A percentile compares a stretch with the other conserved stretches of the same genome.
phyloP scores from a whole-genome alignment of 345 rosid genomes.

The Citrus unshiu region DNA sequence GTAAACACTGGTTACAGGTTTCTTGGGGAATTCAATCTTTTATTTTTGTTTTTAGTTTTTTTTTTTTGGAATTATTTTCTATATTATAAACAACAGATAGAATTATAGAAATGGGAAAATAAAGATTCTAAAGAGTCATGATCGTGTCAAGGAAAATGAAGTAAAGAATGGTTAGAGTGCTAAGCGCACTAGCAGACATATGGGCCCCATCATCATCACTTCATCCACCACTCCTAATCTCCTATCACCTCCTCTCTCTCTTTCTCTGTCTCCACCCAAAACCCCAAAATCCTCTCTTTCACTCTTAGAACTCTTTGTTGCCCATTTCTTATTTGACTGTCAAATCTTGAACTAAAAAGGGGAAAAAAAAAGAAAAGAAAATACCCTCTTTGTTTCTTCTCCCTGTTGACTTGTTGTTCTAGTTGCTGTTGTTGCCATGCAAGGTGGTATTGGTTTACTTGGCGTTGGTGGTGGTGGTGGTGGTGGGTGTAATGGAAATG shows the following conservation, averaged over 20 bases:
- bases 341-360: background rate
- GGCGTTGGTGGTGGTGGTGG: constrained; percentile 12
- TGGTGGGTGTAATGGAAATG: constrained; percentile 28
- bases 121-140: constrained; percentile 42
- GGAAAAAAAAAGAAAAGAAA: background rate
- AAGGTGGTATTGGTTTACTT: constrained; percentile 35
- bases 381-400: constrained; percentile 20
- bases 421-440: constrained; percentile 20
- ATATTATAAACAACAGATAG: constrained; percentile 28
- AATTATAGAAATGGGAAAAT: constrained; percentile 17
- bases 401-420: background rate
- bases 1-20: background rate
- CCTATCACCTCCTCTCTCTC: constrained; percentile 5
- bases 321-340: background rate
- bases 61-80: constrained; percentile 4
- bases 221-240: constrained; percentile 41
- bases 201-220: constrained; percentile 74
- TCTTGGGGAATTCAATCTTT: background rate
- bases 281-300: constrained; percentile 12
- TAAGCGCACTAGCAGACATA: constrained; percentile 77
- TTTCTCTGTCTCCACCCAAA: constrained; percentile 1
- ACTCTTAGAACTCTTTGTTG: constrained; percentile 3
- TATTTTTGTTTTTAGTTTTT: background rate
- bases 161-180: constrained; percentile 43
- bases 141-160: constrained; percentile 29